phyloP scores from a whole-genome alignment of 345 rosid species.

The Bruguiera gymnorhiza region DNA sequence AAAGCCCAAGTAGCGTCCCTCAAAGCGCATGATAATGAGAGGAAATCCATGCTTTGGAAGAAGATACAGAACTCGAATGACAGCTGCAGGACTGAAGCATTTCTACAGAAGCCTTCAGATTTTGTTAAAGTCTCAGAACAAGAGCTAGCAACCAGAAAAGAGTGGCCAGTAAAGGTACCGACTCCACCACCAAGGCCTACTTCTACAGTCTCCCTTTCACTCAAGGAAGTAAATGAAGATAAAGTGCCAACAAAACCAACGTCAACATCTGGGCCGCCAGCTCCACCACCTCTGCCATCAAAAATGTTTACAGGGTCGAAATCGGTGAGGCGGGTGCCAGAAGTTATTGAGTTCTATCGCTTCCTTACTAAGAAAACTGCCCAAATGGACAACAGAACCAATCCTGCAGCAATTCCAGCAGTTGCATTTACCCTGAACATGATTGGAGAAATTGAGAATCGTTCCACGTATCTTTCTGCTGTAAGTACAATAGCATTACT shows the following conservation, averaged over 20 bases:
- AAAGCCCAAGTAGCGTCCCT: slow-evolving; percentile 63
- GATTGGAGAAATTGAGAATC: slow-evolving; percentile 98
- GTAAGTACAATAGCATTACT: slow-evolving; percentile 46
- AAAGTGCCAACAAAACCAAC: slow-evolving; percentile 15
- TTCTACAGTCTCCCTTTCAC: slow-evolving; percentile 13
- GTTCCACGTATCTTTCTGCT: slow-evolving; percentile 79
- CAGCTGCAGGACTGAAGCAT: slow-evolving; percentile 23
- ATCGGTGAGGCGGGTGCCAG: slow-evolving; percentile 72
- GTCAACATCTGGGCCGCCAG: slow-evolving; percentile 44
- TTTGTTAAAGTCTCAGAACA: slow-evolving; percentile 34
- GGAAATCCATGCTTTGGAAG: slow-evolving; percentile 86
- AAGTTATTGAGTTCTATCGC: slow-evolving; percentile 82
- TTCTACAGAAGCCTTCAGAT: slow-evolving; percentile 45
- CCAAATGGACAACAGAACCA: slow-evolving; percentile 43
- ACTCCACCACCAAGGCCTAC: slow-evolving; percentile 38
- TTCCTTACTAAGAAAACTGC: slow-evolving; percentile 65
- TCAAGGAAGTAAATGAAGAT: slow-evolving; percentile 24
- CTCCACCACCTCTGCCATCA: slow-evolving; percentile 76
- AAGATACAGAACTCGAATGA: slow-evolving; percentile 67
- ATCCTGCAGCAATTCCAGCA: slow-evolving; percentile 31
- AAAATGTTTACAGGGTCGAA: slow-evolving; percentile 44
- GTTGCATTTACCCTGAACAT: slow-evolving; percentile 53
- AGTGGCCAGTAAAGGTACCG: slow-evolving; percentile 26
- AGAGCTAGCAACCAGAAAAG: slow-evolving; percentile 25
- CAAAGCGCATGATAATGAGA: slow-evolving; percentile 80